phyloP scores from a whole-genome alignment of 176 grass and related monocot genomes.

The Areca catechu region DNA sequence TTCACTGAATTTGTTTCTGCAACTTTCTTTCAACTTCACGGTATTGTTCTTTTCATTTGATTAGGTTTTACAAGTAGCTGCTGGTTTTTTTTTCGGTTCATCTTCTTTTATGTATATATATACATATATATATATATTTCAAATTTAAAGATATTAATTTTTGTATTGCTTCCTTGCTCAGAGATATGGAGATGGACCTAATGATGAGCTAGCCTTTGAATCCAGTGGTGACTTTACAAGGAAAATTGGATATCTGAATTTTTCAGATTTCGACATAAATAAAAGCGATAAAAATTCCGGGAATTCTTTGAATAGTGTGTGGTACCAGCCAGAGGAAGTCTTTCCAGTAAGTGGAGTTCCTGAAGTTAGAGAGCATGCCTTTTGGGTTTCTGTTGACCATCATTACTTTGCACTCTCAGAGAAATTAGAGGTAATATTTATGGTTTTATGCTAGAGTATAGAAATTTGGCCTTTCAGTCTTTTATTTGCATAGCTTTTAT shows the following conservation, averaged over 20 bases:
- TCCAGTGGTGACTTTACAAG: slow-evolving; percentile 47
- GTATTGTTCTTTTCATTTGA: too few species aligned
- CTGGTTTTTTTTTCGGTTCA: too few species aligned
- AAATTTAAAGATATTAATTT: too few species aligned
- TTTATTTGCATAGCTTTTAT: too few species aligned
- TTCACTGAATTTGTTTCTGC: too few species aligned
- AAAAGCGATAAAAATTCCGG: neutral
- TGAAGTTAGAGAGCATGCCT: slow-evolving; percentile 25
- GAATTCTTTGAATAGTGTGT: slow-evolving; percentile 45
- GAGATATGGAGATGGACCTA: slow-evolving; percentile 32
- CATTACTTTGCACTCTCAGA: slow-evolving; percentile 23
- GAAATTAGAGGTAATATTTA: slow-evolving; percentile 23
- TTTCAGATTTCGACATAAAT: slow-evolving; percentile 26
- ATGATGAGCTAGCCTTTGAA: slow-evolving; percentile 43
- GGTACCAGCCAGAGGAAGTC: slow-evolving; percentile 61
- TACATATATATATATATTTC: too few species aligned
- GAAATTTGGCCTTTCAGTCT: too few species aligned
- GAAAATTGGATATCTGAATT: slow-evolving; percentile 32
- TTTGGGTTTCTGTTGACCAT: slow-evolving; percentile 37
- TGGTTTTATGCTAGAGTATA: too few species aligned
- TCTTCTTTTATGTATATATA: too few species aligned
- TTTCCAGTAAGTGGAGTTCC: slow-evolving; percentile 38
- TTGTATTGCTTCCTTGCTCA: neutral
- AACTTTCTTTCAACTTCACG: too few species aligned
- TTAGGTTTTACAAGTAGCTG: too few species aligned